Evolutionary conservation across 2,329 filamentous ascomycete species (phyloP), one percentile per base, ranked within the genome.

Genomic region (Thelonectria discophora): DNA sequence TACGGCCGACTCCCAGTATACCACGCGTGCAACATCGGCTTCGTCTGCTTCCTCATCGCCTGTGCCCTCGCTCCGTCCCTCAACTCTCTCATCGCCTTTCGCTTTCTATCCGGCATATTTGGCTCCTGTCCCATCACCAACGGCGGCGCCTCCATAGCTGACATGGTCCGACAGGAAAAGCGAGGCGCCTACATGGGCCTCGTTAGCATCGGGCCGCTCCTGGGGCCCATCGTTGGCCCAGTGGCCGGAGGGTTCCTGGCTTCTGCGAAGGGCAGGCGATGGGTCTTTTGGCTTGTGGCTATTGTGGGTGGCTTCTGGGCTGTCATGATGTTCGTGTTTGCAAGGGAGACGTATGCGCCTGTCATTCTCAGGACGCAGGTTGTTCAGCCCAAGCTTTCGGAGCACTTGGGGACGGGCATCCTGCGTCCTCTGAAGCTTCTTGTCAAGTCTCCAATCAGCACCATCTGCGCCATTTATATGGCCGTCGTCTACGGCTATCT

Each of bases 401-500:
- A 30, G 21, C 17, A 46, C 37, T 72, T 90, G 57, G 74, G 73
- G 21, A 83, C 88, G 57, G 81, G 91, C 3, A 72, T 82, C n/a
- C 70, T 80, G 12, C 72, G 82, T 2, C 84, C 84, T 0, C 66
- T 80, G 24, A 82, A 83, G 66, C 81, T 90, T 68, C 81, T 90
- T 5, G 71, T 88, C 61, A 77, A 77, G 3, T 83, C 79, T 2
- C 84, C 82, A 9, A 82, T 84, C 55, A 73, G 85, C 15, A 77
- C 83, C 2, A 66, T 81, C 18, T 77, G 86, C 27, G 79, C 83
- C 0, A 61, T 87, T 0, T 86, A 86, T 60, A 79, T 85, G 48
- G 84, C 83, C 8, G 74, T 87, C 24, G 75, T 82, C 0, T 88
- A 86, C 66, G 85, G 84, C 1, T 82, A 85, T 37, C 68, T 88